A percentile compares a stretch with the other conserved stretches of the same genome.
Evolutionary conservation across 2,329 filamentous ascomycete genomes (phyloP).

Genomic region (Epichloe festucae): DNA sequence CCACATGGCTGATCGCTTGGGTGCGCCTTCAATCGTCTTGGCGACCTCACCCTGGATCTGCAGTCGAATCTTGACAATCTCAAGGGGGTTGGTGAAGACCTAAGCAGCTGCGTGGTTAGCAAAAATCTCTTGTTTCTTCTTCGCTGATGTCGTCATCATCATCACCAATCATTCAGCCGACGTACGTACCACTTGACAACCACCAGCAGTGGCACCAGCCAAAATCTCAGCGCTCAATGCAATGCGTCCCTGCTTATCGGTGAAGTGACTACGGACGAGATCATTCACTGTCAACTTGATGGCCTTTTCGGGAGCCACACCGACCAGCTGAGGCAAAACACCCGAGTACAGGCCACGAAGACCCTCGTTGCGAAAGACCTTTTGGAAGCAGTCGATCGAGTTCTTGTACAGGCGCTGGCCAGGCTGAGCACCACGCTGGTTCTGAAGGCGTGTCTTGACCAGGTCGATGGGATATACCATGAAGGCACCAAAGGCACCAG

Average conservation of each 20-base stretch:
- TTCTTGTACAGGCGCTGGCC: slow-evolving; percentile 93
- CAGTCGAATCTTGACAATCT: slow-evolving; percentile 98
- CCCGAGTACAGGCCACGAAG: slow-evolving; percentile 84
- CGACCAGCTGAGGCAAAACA: slow-evolving; percentile 86
- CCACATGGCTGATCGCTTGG: slow-evolving; percentile 91
- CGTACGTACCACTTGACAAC: slow-evolving; percentile 90
- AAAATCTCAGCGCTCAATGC: slow-evolving; percentile 60
- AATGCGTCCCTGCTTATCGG: slow-evolving; percentile 66
- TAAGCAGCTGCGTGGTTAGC: slow-evolving; percentile 19
- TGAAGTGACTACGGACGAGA: slow-evolving; percentile 64
- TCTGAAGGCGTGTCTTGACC: slow-evolving; percentile 97
- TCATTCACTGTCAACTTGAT: slow-evolving; percentile 99
- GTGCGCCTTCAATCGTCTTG: slow-evolving; percentile 69
- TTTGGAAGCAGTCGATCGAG: slow-evolving; percentile 86
- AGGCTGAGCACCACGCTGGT: slow-evolving; percentile 72
- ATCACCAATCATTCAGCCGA: slow-evolving; percentile 14
- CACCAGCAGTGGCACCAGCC: slow-evolving; percentile 80
- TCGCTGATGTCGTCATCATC: background rate
- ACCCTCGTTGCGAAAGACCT: slow-evolving; percentile 88
- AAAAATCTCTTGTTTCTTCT: background rate
- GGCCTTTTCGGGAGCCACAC: slow-evolving; percentile 97
- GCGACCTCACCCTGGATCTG: slow-evolving; percentile 94
- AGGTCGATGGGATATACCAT: slow-evolving; percentile 99
- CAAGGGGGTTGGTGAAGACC: slow-evolving; percentile 97
- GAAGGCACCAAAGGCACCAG: slow-evolving; percentile 94